Base-by-base conservation (phyloP, 805 yeast genomes). In the Wickerhamiella australiensis region DNA sequence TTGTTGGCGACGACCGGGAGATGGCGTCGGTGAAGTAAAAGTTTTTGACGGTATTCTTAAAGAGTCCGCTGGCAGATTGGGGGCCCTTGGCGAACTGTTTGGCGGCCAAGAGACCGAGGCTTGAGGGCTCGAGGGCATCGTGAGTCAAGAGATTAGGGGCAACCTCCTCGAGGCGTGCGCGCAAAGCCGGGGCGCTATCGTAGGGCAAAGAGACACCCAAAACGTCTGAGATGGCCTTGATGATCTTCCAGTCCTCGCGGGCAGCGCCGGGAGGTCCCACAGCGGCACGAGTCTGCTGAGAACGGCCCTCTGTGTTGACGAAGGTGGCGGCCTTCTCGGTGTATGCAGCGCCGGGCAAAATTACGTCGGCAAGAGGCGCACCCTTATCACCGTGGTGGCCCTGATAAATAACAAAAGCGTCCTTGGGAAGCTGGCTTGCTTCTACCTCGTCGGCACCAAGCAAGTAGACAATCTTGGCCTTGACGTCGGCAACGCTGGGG, bases 351-450 rank as follows among this genome's bases (percentile, higher is more conserved):
- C 88, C 88, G 42, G 95, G 95, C 57, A 85, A 74, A 52, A 85
- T 76, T 42, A 85, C 94, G 65, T 85, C 94, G 42, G 95, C 95
- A 58, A 78, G 75, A 7, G 90, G 79, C 25, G 95, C 95, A 57
- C 95, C 95, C 20, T 75, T 66, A 59, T 85, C 95, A 68, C 95
- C 95, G 67, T 85, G 94, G 67, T 85, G 94, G 50, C 95, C 95
- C 69, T 85, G 86, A 69, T 85, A 85, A 48, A 85, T 79, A 26
- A 85, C 95, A 64, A 85, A 85, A 3, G 95, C 85, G 63, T 85
- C 92, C 64, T 73, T 71, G 56, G 94, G 94, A 58, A 85, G 77
- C 52, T 81, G 82, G 52, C 73, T 68, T 53, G 79, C 76, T 53
- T 73, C 68, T 54, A 84, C 65, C 67, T 85, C 94, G 65, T 85